Percentiles rank a stretch among this genome's conserved stretches.
Conservation (phyloP, 768 basidiomycete genomes). For the Guyanaporus albipodus region DNA sequence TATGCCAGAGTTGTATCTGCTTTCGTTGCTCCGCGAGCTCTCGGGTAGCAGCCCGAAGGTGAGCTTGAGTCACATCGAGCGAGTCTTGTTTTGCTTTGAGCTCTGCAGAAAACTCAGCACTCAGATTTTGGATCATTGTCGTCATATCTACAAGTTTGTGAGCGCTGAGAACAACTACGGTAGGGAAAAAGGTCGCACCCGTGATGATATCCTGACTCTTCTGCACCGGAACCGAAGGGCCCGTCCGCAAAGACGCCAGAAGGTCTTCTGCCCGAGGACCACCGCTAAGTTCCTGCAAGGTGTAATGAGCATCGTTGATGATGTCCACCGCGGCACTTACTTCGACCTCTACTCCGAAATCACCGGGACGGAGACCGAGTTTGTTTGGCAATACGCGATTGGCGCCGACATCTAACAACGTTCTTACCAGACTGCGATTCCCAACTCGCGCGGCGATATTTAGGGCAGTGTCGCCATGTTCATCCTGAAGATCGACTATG, state of each 20-base stretch:
- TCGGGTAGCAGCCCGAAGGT: slow-evolving; percentile 85
- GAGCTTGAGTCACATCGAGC: slow-evolving; percentile 82
- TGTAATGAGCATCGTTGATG: background rate
- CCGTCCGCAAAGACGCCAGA: slow-evolving; percentile 67
- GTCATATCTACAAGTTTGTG: slow-evolving; percentile 64
- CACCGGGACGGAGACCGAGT: slow-evolving; percentile 86
- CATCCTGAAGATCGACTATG: slow-evolving; percentile 87
- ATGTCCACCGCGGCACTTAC: slow-evolving; percentile 39
- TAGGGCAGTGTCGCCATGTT: slow-evolving; percentile 92
- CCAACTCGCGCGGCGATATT: slow-evolving; percentile 95
- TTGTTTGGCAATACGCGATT: slow-evolving; percentile 89
- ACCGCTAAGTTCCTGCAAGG: slow-evolving; percentile 59
- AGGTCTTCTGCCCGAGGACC: slow-evolving; percentile 76
- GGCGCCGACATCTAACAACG: slow-evolving; percentile 88
- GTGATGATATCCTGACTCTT: slow-evolving; percentile 86
- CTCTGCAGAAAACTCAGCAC: slow-evolving; percentile 76
- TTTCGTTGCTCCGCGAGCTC: slow-evolving; percentile 88
- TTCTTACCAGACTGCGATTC: slow-evolving; percentile 79
- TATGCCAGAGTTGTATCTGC: slow-evolving; percentile 75
- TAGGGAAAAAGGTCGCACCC: slow-evolving; percentile 38
- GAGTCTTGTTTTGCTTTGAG: slow-evolving; percentile 82
- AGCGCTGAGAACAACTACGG: slow-evolving; percentile 1
- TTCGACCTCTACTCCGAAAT: slow-evolving; percentile 93
- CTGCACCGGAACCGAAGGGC: slow-evolving; percentile 73
- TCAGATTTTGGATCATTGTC: slow-evolving; percentile 74